phyloP scores from a whole-genome alignment of 192 early-diverging fungal species.

The Dissophora ornata region DNA sequence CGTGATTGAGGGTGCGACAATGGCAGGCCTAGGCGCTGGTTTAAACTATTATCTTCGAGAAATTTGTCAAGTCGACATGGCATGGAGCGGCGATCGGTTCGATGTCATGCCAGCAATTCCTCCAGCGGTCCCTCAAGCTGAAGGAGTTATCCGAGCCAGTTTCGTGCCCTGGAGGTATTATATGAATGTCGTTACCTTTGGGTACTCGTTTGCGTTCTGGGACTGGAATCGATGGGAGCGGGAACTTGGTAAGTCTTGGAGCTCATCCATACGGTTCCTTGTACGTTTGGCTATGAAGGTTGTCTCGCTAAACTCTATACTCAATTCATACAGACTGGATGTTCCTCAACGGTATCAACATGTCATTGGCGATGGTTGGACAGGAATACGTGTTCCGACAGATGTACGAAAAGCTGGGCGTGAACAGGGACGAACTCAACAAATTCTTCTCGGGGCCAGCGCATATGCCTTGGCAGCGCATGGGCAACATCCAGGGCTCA shows the following conservation, averaged over 20 bases:
- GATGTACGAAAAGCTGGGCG: conserved; percentile 37
- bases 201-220: conserved; percentile 49
- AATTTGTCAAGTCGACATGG: conserved; percentile 42
- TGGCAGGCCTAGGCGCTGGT: conserved; percentile 36
- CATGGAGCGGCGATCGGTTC: conserved; percentile 53
- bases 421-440: conserved; percentile 16
- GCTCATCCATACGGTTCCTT: no score
- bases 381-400: conserved; percentile 45
- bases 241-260: conserved; percentile 38
- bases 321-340: conserved; percentile 36
- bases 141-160: conserved; percentile 22
- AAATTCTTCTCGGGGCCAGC: conserved; percentile 40
- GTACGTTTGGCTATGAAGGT: no score
- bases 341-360: conserved; percentile 49
- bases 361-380: conserved; percentile 44
- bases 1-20: conserved; percentile 17
- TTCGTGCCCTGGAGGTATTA: conserved; percentile 52
- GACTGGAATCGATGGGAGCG: conserved; percentile 52
- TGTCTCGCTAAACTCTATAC: no score
- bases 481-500: conserved; percentile 45
- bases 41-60: conserved; percentile 41
- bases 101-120: conserved; percentile 21
- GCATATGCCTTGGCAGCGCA: conserved; percentile 49
- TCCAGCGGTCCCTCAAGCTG: not conserved
- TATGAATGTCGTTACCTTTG: conserved; percentile 54